Conservation (phyloP, 2,329 filamentous ascomycete genomes). For the Colletotrichum kahawae region DNA sequence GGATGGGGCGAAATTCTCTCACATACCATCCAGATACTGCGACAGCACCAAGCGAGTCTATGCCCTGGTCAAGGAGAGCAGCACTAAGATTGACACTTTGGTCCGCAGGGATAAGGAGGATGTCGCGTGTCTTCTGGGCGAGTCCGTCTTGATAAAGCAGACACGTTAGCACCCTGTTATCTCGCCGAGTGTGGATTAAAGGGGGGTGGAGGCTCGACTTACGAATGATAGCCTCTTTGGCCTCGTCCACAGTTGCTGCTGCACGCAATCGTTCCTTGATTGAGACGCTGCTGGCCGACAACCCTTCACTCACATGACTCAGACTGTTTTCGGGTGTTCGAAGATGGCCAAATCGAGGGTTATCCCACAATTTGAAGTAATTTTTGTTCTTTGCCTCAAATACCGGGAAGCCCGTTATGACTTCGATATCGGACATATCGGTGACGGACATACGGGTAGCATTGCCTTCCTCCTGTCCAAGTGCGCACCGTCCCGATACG, state of each 20-base stretch:
- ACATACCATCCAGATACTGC: slow-evolving; percentile 47
- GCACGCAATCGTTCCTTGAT: background rate
- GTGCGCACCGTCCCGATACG: slow-evolving; percentile 20
- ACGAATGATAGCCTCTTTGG: background rate
- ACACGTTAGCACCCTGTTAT: background rate
- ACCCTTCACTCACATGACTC: background rate
- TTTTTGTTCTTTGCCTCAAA: background rate
- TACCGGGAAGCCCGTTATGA: background rate
- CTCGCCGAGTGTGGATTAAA: no score
- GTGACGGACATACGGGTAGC: background rate
- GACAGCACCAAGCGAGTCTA: slow-evolving; percentile 31
- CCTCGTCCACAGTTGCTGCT: background rate
- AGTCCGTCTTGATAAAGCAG: background rate
- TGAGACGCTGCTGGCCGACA: background rate
- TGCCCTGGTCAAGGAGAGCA: slow-evolving; percentile 23
- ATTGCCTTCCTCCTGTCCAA: background rate
- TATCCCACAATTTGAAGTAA: background rate
- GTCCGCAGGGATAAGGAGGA: background rate
- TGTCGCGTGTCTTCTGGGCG: background rate
- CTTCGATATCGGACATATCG: background rate
- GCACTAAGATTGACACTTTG: background rate
- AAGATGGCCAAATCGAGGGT: slow-evolving; percentile 2
- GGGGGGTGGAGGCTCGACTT: background rate
- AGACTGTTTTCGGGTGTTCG: background rate
- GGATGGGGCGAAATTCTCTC: background rate